These are phyloP conservation scores for Ceratonia siliqua DNA, from an alignment of 306 rosid species.

Conservation along the genomic window DNA sequence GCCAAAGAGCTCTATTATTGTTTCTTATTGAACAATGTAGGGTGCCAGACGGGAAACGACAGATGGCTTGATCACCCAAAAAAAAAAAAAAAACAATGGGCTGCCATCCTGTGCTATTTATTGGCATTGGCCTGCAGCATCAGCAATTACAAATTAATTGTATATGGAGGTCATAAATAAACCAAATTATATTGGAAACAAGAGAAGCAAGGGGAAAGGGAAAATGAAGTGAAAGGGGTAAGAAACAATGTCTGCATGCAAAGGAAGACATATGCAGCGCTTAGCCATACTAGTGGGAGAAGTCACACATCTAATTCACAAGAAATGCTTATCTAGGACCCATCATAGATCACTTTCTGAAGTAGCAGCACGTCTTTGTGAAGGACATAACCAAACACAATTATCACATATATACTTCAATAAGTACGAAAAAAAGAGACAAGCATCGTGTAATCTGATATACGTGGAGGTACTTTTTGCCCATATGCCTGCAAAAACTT, in stretches of 20 bases:
- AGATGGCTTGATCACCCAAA: conserved; percentile 28
- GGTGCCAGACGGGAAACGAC: conserved; percentile 11
- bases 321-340: background rate
- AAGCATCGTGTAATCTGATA: background rate
- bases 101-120: no score
- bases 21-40: conserved; percentile 25
- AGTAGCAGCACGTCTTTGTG: background rate
- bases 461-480: no score
- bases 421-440: background rate
- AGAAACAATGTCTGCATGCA: background rate
- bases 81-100: no score
- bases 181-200: background rate
- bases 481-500: background rate
- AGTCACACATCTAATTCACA: background rate
- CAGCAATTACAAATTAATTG: background rate
- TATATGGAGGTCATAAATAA: background rate
- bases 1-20: conserved; percentile 18
- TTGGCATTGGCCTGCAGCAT: conserved; percentile 80
- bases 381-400: background rate
- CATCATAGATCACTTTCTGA: background rate
- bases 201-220: background rate
- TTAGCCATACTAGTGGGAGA: background rate
- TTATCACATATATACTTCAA: background rate
- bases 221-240: background rate
- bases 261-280: background rate